Evolutionary conservation across 106 monocot genomes (phyloP).

Genomic region (Platanthera guangdongensis): DNA sequence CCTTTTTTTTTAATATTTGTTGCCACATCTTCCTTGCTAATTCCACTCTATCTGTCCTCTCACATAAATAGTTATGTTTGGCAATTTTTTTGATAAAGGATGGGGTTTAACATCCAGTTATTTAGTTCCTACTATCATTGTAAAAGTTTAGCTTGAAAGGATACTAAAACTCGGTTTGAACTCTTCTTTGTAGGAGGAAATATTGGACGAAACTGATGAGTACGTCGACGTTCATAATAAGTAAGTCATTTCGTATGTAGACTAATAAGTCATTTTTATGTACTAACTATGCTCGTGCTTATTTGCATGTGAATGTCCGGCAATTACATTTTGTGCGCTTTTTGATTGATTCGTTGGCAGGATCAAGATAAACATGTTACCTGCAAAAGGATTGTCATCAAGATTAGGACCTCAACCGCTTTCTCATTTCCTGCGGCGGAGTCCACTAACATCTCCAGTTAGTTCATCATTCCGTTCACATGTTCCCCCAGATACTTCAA

Average conservation of each 20-base stretch:
- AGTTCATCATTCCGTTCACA: constrained; percentile 17
- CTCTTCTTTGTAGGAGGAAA: constrained; percentile 32
- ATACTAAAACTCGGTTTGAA: not conserved
- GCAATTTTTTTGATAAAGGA: not conserved
- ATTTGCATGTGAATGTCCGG: not conserved
- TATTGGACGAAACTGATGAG: constrained; percentile 51
- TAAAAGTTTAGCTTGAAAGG: too few relatives aligned
- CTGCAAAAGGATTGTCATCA: constrained; percentile 17
- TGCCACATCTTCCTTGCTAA: not conserved
- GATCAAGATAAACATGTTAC: constrained; percentile 46
- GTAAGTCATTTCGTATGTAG: constrained; percentile 17
- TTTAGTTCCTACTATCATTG: not conserved
- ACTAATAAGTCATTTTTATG: not conserved
- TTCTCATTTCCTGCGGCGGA: constrained; percentile 19
- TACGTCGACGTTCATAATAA: constrained; percentile 51
- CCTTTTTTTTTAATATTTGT: not conserved
- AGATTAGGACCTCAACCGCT: constrained; percentile 15
- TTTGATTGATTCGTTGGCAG: constrained; percentile 14
- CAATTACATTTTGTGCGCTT: not conserved
- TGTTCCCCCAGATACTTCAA: constrained; percentile 10
- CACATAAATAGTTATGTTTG: not conserved
- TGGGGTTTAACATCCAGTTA: not conserved
- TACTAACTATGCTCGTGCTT: not conserved
- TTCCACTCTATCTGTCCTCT: not conserved
- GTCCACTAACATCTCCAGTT: constrained; percentile 32